Percentiles rank a stretch among this genome's conserved stretches.
Conservation (phyloP, 495 filamentous ascomycete species). For the Sabuloglossum arenarium region DNA sequence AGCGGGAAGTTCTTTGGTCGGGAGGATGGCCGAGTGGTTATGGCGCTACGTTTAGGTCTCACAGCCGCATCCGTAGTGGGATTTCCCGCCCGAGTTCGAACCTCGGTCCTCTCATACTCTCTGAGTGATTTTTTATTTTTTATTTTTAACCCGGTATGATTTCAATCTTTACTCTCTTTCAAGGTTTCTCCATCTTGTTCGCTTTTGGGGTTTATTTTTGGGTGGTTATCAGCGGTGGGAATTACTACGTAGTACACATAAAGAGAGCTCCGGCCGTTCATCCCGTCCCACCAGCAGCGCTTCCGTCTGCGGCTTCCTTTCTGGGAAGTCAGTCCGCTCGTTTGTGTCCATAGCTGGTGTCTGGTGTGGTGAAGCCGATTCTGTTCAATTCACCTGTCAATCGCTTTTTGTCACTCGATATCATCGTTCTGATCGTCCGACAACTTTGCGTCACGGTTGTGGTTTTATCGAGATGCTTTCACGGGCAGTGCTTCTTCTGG, state of each 20-base stretch:
- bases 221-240: too few relatives aligned
- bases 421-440: too few relatives aligned
- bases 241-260: too few relatives aligned
- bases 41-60: neutral
- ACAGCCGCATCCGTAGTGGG: neutral
- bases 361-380: neutral
- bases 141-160: too few relatives aligned
- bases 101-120: neutral
- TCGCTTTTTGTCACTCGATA: too few relatives aligned
- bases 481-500: neutral
- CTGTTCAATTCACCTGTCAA: too few relatives aligned
- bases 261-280: too few relatives aligned
- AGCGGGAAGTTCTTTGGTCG: neutral
- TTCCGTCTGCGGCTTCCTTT: neutral
- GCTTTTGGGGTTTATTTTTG: neutral
- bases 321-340: neutral
- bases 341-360: neutral
- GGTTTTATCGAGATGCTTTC: too few relatives aligned
- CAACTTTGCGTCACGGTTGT: too few relatives aligned
- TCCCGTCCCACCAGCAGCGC: neutral
- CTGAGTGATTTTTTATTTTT: neutral
- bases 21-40: conserved; percentile 1
- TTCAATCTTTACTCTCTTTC: too few relatives aligned
- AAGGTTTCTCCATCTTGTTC: too few relatives aligned
- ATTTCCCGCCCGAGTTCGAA: neutral